Evolutionary conservation across 1,139 yeast genomes (phyloP).

Genomic region (Arxiozyma slooffiae): DNA sequence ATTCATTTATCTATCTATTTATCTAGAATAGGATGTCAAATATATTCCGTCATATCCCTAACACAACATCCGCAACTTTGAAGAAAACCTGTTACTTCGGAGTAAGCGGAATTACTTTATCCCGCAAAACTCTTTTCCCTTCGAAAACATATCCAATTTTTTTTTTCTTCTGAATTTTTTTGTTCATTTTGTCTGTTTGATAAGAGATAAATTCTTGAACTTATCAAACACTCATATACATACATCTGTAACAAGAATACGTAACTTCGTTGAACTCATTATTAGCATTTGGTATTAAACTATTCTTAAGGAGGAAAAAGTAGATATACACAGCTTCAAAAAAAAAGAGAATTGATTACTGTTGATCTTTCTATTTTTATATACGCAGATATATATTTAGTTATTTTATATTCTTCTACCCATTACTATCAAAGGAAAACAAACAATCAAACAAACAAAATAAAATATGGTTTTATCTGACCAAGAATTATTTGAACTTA

Average conservation of each 20-base stretch:
- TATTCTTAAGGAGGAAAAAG: too few species aligned
- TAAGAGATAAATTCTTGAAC: not conserved
- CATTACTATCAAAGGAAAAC: not conserved
- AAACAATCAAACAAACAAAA: not conserved
- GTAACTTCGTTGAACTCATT: not conserved
- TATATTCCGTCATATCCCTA: not conserved
- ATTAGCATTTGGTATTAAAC: too few species aligned
- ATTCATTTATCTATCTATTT: not conserved
- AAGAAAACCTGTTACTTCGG: not conserved
- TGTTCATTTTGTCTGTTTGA: not conserved
- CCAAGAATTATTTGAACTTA: slow-evolving; percentile 49
- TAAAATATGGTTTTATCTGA: slow-evolving; percentile 29
- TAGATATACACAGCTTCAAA: not conserved
- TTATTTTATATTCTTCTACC: not conserved
- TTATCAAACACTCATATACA: too few species aligned
- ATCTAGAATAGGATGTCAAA: not conserved
- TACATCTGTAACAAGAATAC: not conserved
- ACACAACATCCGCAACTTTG: not conserved
- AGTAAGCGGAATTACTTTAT: not conserved
- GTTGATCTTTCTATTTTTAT: not conserved
- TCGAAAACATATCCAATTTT: too few species aligned
- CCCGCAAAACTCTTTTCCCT: not conserved
- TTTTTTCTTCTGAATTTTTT: not conserved
- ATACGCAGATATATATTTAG: not conserved
- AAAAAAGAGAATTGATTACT: not conserved